Percentiles rank a stretch among this genome's conserved stretches.
phyloP scores from a whole-genome alignment of 441 rosid species.

The Lepidium campestre region DNA sequence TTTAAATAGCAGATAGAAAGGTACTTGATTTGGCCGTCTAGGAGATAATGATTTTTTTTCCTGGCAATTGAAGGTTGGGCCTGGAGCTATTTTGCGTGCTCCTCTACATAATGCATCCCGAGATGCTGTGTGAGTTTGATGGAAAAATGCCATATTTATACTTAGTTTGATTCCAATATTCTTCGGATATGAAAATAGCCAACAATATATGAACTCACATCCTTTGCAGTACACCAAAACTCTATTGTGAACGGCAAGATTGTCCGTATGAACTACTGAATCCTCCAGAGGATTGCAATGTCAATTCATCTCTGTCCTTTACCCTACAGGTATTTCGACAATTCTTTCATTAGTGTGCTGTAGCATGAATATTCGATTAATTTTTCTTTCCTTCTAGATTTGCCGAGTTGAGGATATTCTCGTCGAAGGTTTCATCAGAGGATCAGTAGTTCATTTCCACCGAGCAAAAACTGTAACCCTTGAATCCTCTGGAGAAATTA shows the following conservation, averaged over 20 bases:
- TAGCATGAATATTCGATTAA: constrained; percentile 14
- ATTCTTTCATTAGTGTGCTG: constrained; percentile 13
- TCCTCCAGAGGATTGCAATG: constrained; percentile 99
- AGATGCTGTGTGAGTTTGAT: constrained; percentile 74
- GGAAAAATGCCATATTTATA: constrained; percentile 15
- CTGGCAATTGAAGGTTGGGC: constrained; percentile 66
- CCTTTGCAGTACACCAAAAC: constrained; percentile 71
- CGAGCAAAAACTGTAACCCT: constrained; percentile 84
- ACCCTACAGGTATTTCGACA: constrained; percentile 83
- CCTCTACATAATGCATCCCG: constrained; percentile 78
- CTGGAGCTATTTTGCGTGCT: constrained; percentile 88
- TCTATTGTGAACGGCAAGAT: constrained; percentile 68
- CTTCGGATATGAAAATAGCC: neutral
- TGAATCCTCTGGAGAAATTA: constrained; percentile 70
- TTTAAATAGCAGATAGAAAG: neutral
- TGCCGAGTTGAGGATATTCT: constrained; percentile 97
- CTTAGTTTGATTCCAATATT: constrained; percentile 7
- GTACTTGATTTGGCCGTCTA: constrained; percentile 4
- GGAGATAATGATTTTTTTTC: constrained; percentile 9
- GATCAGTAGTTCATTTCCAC: constrained; percentile 96
- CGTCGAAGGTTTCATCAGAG: constrained; percentile 81
- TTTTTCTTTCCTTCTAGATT: constrained; percentile 47
- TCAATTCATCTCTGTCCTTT: constrained; percentile 90
- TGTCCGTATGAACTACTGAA: constrained; percentile 85
- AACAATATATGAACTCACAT: constrained; percentile 10